Base-by-base conservation (phyloP, 805 yeast species). In the Metschnikowia anglica region DNA sequence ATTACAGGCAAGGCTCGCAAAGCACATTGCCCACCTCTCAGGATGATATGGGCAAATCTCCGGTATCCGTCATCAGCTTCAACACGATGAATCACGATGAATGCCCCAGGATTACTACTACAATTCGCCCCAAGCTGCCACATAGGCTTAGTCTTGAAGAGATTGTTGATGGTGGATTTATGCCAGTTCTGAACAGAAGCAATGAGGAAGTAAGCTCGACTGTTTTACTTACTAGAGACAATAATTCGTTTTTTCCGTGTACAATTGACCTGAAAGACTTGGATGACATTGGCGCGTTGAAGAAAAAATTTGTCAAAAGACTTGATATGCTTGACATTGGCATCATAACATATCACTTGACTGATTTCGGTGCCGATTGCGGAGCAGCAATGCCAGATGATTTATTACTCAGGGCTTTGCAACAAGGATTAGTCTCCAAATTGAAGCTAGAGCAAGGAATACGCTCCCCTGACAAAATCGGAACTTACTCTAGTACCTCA, bases 141-240 rank as follows among this genome's bases (percentile, higher is more conserved):
- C 40, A 27, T 5, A 20, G 15, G 10, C 21, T 29, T 8, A 15
- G 32, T 9, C 16, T 37, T 6, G 39, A 21, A 23, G 39, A 37
- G 15, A 20, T 42, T 19, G 45, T 48, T 21, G 55, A 48, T 6
- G 33, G 40, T 4, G 42, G 43, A 20, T 49, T 37, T 28, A 41
- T 44, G 34, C 46, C 61, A 30, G 15, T 39, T 33, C 29, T 37
- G 12, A 48, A 46, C 13, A 41, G 26, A 10, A 23, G 39, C 11
- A 47, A 36, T 12, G 57, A 41, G 30, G 70, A 63, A 7, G 16
- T 16, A 12, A 5, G n/a, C 12, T 1, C 31, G 15, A 36, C 45
- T 47, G 63, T 87, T 3, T 62, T 89, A 37, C 77, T 78, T 0
- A 83, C 96, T 0, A 61, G 63, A n/a, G 90, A 90, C 58, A 82